Evolutionary conservation across 148 eudicot genomes (phyloP).

Genomic region (Rhododendron simsii): DNA sequence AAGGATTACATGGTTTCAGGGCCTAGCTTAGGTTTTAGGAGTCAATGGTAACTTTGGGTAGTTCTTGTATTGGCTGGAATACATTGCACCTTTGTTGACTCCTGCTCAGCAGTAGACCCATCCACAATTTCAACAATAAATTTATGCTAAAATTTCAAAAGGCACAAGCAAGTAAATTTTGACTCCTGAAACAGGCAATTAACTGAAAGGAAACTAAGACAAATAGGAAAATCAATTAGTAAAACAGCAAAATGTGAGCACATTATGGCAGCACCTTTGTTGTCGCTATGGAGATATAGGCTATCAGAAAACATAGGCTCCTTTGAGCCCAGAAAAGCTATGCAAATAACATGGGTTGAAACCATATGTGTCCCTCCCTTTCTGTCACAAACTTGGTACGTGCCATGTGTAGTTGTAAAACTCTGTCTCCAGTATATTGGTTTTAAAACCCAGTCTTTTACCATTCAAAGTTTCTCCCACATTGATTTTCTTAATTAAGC

Average conservation of each 20-base stretch:
- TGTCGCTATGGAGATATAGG: background rate
- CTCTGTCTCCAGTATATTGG: background rate
- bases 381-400: background rate
- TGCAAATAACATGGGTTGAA: background rate
- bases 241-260: background rate
- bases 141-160: background rate
- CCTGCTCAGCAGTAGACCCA: background rate
- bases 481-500: background rate
- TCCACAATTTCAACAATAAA: background rate
- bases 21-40: background rate
- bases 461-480: background rate
- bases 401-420: background rate
- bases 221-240: background rate
- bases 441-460: background rate
- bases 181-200: background rate
- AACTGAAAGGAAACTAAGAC: background rate
- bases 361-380: background rate
- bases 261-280: background rate
- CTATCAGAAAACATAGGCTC: background rate
- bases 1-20: background rate
- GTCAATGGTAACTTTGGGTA: background rate
- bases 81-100: background rate
- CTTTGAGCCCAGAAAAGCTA: background rate
- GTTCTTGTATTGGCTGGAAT: background rate
- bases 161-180: background rate